These are phyloP conservation scores for Tulasnella sp. DNA, from an alignment of 768 basidiomycete species.

Conservation along the genomic window DNA sequence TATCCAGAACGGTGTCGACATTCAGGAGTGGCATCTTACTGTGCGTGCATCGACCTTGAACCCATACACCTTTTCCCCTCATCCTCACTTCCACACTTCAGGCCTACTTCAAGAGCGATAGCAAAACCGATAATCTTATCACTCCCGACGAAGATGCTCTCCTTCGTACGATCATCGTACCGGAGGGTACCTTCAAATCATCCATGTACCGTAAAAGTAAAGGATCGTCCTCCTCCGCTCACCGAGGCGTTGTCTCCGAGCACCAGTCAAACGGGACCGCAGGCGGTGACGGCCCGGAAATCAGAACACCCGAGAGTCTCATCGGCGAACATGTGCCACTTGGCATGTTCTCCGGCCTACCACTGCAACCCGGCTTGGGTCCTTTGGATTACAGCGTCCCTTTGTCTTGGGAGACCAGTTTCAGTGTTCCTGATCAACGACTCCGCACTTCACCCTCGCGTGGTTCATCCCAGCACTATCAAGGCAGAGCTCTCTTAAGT, in stretches of 20 bases:
- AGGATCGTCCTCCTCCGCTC: slow-evolving; percentile 14
- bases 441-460: too few relatives aligned
- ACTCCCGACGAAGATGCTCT: slow-evolving; percentile 25
- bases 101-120: slow-evolving; percentile 33
- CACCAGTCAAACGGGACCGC: neutral
- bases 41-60: neutral
- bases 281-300: neutral
- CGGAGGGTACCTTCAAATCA: slow-evolving; percentile 26
- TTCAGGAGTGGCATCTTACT: slow-evolving; percentile 34
- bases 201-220: slow-evolving; percentile 32
- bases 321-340: slow-evolving; percentile 15
- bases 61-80: neutral
- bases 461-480: too few relatives aligned
- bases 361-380: neutral
- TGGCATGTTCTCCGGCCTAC: neutral
- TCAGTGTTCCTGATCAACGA: neutral
- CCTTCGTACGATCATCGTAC: slow-evolving; percentile 32
- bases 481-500: neutral
- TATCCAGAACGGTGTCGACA: slow-evolving; percentile 26
- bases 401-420: slow-evolving; percentile 22
- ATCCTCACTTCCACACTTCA: neutral
- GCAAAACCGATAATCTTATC: neutral
- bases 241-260: slow-evolving; percentile 20
- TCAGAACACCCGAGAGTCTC: slow-evolving; percentile 1
- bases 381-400: neutral